Evolutionary conservation across 1,284 basidiomycete genomes (phyloP).

Genomic region (Moniliophthora roreri): DNA sequence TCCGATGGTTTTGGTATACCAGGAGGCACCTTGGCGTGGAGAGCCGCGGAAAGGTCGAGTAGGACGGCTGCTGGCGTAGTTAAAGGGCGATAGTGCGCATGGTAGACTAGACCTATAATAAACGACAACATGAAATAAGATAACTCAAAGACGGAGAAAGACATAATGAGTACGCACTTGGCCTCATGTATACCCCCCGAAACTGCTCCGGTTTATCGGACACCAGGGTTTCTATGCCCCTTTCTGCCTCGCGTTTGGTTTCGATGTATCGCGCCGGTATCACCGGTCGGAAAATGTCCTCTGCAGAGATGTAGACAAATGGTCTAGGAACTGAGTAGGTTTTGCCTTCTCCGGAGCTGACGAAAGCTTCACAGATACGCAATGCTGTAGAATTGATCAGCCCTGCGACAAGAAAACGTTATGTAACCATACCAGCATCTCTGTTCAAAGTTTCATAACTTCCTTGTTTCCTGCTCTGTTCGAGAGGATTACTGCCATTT

Average conservation of each 20-base stretch:
- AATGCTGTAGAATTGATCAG: constrained; percentile 48
- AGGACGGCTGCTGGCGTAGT: constrained; percentile 86
- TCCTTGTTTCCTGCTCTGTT: constrained; percentile 34
- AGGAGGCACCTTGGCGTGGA: constrained; percentile 58
- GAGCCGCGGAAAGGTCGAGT: constrained; percentile 74
- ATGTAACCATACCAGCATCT: constrained; percentile 73
- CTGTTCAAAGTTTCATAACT: constrained; percentile 85
- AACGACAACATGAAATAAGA: constrained; percentile 15
- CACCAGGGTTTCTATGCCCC: constrained; percentile 56
- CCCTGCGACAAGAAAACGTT: neutral
- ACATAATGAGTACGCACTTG: constrained; percentile 56
- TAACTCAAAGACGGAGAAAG: constrained; percentile 5
- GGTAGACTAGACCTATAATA: constrained; percentile 85
- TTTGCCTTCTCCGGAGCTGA: constrained; percentile 38
- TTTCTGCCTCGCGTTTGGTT: constrained; percentile 90
- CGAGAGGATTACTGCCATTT: constrained; percentile 63
- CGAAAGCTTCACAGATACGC: constrained; percentile 72
- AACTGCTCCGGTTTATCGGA: constrained; percentile 37
- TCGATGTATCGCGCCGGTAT: constrained; percentile 85
- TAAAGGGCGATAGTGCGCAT: constrained; percentile 88
- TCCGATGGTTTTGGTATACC: constrained; percentile 64
- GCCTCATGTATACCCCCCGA: constrained; percentile 78
- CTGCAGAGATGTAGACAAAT: constrained; percentile 94
- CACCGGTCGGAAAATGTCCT: constrained; percentile 88
- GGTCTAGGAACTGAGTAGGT: constrained; percentile 49